Evolutionary conservation across 345 rosid genomes (phyloP).

Genomic region (Tarenaya hassleriana): DNA sequence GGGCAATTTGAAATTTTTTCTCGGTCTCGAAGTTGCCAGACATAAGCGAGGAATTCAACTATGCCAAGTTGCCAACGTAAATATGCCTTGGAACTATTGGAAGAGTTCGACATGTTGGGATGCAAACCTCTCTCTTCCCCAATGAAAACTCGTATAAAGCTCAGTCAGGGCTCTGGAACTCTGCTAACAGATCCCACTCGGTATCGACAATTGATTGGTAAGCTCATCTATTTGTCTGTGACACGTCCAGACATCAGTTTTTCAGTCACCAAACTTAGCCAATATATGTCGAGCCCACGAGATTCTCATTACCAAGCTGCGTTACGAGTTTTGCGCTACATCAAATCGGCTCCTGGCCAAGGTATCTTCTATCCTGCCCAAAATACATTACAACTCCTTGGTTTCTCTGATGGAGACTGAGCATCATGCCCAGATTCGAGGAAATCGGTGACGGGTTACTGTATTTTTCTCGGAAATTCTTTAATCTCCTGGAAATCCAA

Average conservation of each 20-base stretch:
- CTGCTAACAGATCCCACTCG: neutral
- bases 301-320: neutral
- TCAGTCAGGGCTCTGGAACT: neutral
- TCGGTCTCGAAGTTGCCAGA: neutral
- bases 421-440: no score
- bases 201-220: neutral
- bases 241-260: neutral
- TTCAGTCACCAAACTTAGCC: neutral
- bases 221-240: neutral
- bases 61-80: neutral
- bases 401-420: neutral
- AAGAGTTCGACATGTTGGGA: neutral
- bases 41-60: neutral
- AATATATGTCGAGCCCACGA: neutral
- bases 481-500: neutral
- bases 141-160: neutral
- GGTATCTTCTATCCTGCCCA: neutral
- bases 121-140: neutral
- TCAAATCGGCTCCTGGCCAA: neutral
- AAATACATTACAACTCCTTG: neutral
- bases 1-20: neutral
- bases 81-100: neutral
- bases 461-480: neutral
- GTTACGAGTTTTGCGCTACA: neutral
- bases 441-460: neutral